Evolutionary conservation across 495 filamentous ascomycete genomes (phyloP).

Genomic region (Daldinia caldariorum): DNA sequence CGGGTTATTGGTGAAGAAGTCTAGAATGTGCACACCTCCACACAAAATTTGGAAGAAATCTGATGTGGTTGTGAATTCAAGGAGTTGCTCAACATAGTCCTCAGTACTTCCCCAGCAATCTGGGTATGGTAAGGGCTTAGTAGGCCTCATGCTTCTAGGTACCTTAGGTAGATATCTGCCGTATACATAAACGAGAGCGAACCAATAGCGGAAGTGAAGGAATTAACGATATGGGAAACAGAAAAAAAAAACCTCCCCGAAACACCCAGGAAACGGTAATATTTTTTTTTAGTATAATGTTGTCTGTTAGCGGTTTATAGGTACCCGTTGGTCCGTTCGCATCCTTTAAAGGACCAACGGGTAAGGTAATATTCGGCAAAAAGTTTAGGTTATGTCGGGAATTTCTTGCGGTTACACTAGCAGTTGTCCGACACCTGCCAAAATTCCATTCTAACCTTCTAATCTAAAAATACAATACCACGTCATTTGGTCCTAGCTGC

Average conservation of each 20-base stretch:
- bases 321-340: too few species aligned
- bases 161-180: neutral
- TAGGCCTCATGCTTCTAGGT: slow-evolving; percentile 53
- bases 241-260: too few species aligned
- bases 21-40: slow-evolving; percentile 93
- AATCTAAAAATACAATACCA: slow-evolving; percentile 25
- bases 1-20: slow-evolving; percentile 90
- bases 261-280: too few species aligned
- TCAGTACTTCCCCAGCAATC: slow-evolving; percentile 63
- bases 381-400: slow-evolving; percentile 8
- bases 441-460: slow-evolving; percentile 1
- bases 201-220: neutral
- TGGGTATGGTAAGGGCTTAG: slow-evolving; percentile 55
- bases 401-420: neutral
- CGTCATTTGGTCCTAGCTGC: slow-evolving; percentile 33
- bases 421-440: slow-evolving; percentile 21
- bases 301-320: neutral
- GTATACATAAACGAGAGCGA: slow-evolving; percentile 16
- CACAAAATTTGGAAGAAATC: slow-evolving; percentile 86
- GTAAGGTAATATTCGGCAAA: slow-evolving; percentile 2
- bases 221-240: neutral
- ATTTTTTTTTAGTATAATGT: too few species aligned
- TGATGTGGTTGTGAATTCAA: slow-evolving; percentile 77
- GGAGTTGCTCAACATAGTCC: slow-evolving; percentile 78
- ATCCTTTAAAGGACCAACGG: too few species aligned